Percentiles rank a stretch among this genome's conserved stretches.
Evolutionary conservation across 1,284 basidiomycete species (phyloP).

Genomic region (Malassezia slooffiae): DNA sequence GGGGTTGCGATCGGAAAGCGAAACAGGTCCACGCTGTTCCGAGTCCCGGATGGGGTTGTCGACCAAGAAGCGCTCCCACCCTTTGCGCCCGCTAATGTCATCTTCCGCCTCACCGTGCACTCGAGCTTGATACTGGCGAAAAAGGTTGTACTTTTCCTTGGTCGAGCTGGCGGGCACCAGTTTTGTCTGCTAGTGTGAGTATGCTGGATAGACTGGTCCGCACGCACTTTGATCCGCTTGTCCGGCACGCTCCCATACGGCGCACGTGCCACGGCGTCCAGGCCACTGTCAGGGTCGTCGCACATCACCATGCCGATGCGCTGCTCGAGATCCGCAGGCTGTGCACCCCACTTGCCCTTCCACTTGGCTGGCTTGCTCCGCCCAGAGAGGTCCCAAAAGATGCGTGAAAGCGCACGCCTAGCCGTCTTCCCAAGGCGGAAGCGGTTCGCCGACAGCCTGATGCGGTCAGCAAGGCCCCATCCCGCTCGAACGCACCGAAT

Average conservation of each 20-base stretch:
- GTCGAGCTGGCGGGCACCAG: slow-evolving; percentile 6
- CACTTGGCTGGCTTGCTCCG: slow-evolving; percentile 22
- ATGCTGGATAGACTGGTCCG: too few relatives aligned
- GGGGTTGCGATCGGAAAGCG: background rate
- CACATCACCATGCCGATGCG: slow-evolving; percentile 6
- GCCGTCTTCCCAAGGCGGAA: slow-evolving; percentile 17
- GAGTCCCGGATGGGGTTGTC: slow-evolving; percentile 13
- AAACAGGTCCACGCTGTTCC: too few relatives aligned
- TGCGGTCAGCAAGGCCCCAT: slow-evolving; percentile 10
- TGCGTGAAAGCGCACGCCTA: slow-evolving; percentile 23
- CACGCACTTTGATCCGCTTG: slow-evolving; percentile 5
- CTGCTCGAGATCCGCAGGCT: slow-evolving; percentile 18
- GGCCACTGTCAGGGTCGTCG: background rate
- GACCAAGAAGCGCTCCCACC: slow-evolving; percentile 35
- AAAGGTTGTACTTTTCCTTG: slow-evolving; percentile 38
- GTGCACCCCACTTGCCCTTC: slow-evolving; percentile 27
- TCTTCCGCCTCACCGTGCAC: slow-evolving; percentile 22
- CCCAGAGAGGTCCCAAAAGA: slow-evolving; percentile 19
- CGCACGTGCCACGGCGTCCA: too few relatives aligned
- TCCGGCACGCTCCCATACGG: background rate
- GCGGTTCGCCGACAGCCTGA: background rate
- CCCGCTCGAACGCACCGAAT: slow-evolving; percentile 32
- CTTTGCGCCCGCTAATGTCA: slow-evolving; percentile 22
- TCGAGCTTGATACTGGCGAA: slow-evolving; percentile 30
- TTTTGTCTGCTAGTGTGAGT: too few relatives aligned